Conservation (phyloP, 192 early-diverging fungal species). For the Dimargaris cristalligena region DNA sequence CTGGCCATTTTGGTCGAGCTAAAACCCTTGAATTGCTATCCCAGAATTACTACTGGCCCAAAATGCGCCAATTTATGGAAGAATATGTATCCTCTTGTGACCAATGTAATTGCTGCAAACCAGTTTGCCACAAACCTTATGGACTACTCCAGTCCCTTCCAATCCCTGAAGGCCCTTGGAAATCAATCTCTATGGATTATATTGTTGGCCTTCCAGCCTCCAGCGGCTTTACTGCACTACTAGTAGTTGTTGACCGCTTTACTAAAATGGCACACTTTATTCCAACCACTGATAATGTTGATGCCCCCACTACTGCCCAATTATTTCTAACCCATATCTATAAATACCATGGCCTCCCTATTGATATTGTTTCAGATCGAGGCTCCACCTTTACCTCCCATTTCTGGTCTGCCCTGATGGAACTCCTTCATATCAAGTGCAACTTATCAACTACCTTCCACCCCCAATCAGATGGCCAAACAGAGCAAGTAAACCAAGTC, state of each 20-base stretch:
- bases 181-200: slow-evolving; percentile 28
- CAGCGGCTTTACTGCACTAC: slow-evolving; percentile 23
- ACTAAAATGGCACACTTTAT: slow-evolving; percentile 17
- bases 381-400: not conserved
- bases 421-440: not conserved
- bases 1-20: slow-evolving; percentile 21
- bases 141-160: slow-evolving; percentile 18
- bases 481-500: slow-evolving; percentile 17
- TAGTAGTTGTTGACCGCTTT: slow-evolving; percentile 27
- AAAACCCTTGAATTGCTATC: slow-evolving; percentile 22
- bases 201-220: slow-evolving; percentile 16
- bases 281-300: too few relatives aligned
- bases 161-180: slow-evolving; percentile 18
- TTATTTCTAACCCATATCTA: not conserved
- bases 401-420: not conserved
- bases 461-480: too few relatives aligned
- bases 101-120: slow-evolving; percentile 19
- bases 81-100: slow-evolving; percentile 18
- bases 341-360: not conserved
- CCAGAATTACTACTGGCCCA: slow-evolving; percentile 20
- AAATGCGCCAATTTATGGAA: slow-evolving; percentile 15
- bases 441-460: slow-evolving; percentile 20
- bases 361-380: not conserved
- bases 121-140: slow-evolving; percentile 17
- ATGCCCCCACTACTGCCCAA: not conserved